Percentiles rank a stretch among this genome's conserved stretches.
These are phyloP conservation scores for Babesia ovis DNA, from an alignment of 169 alveolate genomes.

Conservation along the genomic window DNA sequence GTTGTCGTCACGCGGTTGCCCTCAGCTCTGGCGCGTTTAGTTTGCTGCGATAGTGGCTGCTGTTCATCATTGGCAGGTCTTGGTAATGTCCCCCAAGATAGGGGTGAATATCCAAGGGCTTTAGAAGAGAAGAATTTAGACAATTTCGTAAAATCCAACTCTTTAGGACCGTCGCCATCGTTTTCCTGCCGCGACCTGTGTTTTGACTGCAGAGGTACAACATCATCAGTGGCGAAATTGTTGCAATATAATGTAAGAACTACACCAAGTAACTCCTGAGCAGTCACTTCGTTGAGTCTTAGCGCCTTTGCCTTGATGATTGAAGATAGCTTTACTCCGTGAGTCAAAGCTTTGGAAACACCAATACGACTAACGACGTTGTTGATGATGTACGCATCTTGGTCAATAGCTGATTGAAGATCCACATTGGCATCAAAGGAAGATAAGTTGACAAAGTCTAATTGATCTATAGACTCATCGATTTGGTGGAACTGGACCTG, in stretches of 20 bases:
- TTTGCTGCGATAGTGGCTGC: not conserved
- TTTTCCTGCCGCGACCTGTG: not conserved
- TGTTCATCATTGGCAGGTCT: slow-evolving; percentile 2
- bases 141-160: slow-evolving; percentile 46
- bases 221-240: slow-evolving; percentile 25
- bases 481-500: slow-evolving; percentile 28
- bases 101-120: slow-evolving; percentile 39
- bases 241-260: slow-evolving; percentile 14
- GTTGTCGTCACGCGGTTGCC: not conserved
- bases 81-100: slow-evolving; percentile 65
- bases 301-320: slow-evolving; percentile 64
- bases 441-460: slow-evolving; percentile 44
- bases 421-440: slow-evolving; percentile 41
- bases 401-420: slow-evolving; percentile 52
- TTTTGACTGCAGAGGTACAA: not conserved
- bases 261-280: slow-evolving; percentile 49
- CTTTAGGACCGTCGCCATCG: not conserved
- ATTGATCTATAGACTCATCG: slow-evolving; percentile 34
- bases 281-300: slow-evolving; percentile 54
- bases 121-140: slow-evolving; percentile 57
- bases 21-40: slow-evolving; percentile 36
- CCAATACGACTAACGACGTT: slow-evolving; percentile 53
- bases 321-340: slow-evolving; percentile 62
- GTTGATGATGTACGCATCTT: slow-evolving; percentile 57
- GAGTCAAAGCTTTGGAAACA: slow-evolving; percentile 54